These are phyloP conservation scores for Lantana camara DNA, from an alignment of 257 asterid genomes.

Conservation along the genomic window DNA sequence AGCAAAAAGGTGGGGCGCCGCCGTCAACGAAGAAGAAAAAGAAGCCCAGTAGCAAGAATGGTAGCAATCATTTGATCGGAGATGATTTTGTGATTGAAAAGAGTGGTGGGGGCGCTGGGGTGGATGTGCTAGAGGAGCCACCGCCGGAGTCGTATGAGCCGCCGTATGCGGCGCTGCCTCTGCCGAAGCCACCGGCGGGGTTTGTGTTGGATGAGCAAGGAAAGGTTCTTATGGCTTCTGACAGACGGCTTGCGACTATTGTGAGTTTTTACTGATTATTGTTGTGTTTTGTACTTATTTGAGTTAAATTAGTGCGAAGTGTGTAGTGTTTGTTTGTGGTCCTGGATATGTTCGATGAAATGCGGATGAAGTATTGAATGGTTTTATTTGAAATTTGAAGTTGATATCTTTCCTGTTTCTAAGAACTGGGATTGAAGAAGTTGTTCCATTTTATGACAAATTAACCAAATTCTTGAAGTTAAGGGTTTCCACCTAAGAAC, in stretches of 20 bases:
- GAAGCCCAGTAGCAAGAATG: slow-evolving; percentile 38
- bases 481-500: no score
- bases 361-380: slow-evolving; percentile 10
- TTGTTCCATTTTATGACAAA: no score
- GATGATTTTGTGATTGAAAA: slow-evolving; percentile 54
- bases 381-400: no score
- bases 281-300: background rate
- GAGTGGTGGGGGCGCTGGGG: slow-evolving; percentile 37
- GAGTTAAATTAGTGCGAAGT: background rate
- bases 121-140: slow-evolving; percentile 46
- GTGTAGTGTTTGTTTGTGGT: slow-evolving; percentile 3
- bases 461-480: no score
- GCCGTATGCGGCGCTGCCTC: slow-evolving; percentile 57
- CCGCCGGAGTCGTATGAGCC: slow-evolving; percentile 30
- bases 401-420: no score
- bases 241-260: slow-evolving; percentile 73
- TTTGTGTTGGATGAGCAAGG: slow-evolving; percentile 87
- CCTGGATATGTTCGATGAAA: background rate
- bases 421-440: no score
- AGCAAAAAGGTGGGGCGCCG: slow-evolving; percentile 47
- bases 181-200: slow-evolving; percentile 98
- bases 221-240: slow-evolving; percentile 80
- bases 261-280: slow-evolving; percentile 43
- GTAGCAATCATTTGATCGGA: slow-evolving; percentile 26
- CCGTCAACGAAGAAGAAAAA: slow-evolving; percentile 48